A percentile compares a stretch with the other conserved stretches of the same genome.
phyloP scores from a whole-genome alignment of 2,329 filamentous ascomycete genomes.

The Exophiala oligosperma region DNA sequence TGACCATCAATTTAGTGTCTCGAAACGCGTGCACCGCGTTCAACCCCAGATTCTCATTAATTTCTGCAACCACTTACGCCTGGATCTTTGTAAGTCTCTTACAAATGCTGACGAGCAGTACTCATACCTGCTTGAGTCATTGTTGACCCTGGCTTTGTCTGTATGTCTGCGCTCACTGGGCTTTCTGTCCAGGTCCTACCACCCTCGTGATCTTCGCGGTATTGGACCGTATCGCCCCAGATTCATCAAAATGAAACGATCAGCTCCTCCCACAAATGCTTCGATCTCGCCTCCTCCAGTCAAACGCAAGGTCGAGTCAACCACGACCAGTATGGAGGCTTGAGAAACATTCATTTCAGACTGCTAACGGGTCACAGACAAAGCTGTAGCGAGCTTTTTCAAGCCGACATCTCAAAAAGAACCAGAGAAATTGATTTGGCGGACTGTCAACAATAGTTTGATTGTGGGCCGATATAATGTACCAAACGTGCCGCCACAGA shows the following conservation, averaged over 20 bases:
- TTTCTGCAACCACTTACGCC: conserved; percentile 1
- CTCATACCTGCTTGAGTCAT: neutral
- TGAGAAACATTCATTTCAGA: too few relatives aligned
- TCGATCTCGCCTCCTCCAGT: conserved; percentile 59
- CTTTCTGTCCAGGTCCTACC: neutral
- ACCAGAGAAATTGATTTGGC: conserved; percentile 73
- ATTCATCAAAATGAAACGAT: conserved; percentile 35
- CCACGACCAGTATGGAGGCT: conserved; percentile 49
- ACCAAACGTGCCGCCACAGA: conserved; percentile 13
- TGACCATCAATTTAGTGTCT: conserved; percentile 5
- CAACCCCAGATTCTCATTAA: neutral
- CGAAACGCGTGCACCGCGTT: conserved; percentile 8
- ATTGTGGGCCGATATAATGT: conserved; percentile 69
- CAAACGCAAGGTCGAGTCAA: conserved; percentile 56
- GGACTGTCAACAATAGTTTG: conserved; percentile 65
- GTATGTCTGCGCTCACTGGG: conserved; percentile 8
- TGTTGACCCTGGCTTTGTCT: conserved; percentile 13
- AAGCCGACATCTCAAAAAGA: conserved; percentile 82
- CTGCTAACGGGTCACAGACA: conserved; percentile 31
- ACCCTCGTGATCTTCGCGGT: neutral
- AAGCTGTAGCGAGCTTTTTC: conserved; percentile 79
- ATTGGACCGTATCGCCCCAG: neutral
- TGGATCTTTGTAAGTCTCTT: too few relatives aligned
- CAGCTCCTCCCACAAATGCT: conserved; percentile 38
- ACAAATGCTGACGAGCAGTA: too few relatives aligned